A percentile compares a stretch with the other conserved stretches of the same genome.
Evolutionary conservation across 495 filamentous ascomycete genomes (phyloP).

Genomic region (Trichoderma orchidacearum): DNA sequence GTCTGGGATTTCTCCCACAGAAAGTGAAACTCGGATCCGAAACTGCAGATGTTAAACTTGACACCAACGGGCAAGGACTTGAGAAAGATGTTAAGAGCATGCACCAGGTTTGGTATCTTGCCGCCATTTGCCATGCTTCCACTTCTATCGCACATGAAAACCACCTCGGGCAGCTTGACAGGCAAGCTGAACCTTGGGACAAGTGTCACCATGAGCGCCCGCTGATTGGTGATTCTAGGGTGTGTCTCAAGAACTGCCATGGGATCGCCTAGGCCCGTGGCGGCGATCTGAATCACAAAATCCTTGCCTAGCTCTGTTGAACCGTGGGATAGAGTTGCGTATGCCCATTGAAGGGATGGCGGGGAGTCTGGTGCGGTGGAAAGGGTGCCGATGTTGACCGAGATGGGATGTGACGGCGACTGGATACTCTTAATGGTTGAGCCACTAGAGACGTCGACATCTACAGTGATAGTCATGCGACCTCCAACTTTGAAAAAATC

Average conservation of each 20-base stretch:
- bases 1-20: conserved; percentile 44
- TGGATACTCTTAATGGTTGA: conserved; percentile 43
- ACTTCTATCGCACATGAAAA: conserved; percentile 58
- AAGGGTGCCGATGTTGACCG: conserved; percentile 44
- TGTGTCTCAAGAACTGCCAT: conserved; percentile 51
- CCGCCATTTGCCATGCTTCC: conserved; percentile 41
- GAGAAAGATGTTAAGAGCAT: conserved; percentile 52
- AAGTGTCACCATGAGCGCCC: conserved; percentile 51
- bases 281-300: conserved; percentile 41
- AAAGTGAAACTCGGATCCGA: conserved; percentile 38
- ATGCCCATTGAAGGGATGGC: conserved; percentile 41
- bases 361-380: conserved; percentile 24
- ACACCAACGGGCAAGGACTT: conserved; percentile 54
- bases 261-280: conserved; percentile 40
- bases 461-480: conserved; percentile 45
- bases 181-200: conserved; percentile 52
- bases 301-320: conserved; percentile 33
- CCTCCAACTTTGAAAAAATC: conserved; percentile 6
- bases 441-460: conserved; percentile 40
- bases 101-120: conserved; percentile 39
- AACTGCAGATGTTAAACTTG: conserved; percentile 66
- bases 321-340: conserved; percentile 42
- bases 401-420: conserved; percentile 54
- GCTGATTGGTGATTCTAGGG: conserved; percentile 42
- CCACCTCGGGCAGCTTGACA: conserved; percentile 41